Conservation (phyloP, 129 eudicot genomes). For the Artemisia argyi region DNA sequence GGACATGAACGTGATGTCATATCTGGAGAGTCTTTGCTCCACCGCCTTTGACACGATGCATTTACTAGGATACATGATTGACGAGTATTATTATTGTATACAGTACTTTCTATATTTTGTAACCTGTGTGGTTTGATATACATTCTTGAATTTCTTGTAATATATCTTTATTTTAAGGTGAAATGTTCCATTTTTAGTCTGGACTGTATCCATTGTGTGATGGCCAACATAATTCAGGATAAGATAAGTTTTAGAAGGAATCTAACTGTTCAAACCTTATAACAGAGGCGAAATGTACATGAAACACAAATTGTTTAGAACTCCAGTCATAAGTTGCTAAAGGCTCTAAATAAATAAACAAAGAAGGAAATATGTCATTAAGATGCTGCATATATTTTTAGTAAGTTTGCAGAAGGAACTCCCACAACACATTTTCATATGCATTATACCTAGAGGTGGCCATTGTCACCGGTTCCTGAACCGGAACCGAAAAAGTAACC, state of each 20-base stretch:
- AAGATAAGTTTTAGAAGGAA: neutral
- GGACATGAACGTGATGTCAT: neutral
- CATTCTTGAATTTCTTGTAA: slow-evolving; percentile 11
- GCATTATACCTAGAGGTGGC: too few species aligned
- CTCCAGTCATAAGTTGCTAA: neutral
- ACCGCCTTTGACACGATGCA: neutral
- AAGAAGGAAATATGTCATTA: too few species aligned
- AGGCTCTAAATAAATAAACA: neutral
- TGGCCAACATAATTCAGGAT: neutral
- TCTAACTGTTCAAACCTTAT: neutral
- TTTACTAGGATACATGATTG: slow-evolving; percentile 8
- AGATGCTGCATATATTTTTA: too few species aligned
- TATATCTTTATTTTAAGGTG: neutral
- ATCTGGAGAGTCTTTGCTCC: neutral
- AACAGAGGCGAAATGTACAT: neutral
- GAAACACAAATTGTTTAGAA: neutral
- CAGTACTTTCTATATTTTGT: too few species aligned
- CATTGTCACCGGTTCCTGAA: too few species aligned
- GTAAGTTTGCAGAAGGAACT: too few species aligned
- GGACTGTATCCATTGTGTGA: too few species aligned
- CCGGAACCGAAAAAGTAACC: too few species aligned
- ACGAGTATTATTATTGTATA: slow-evolving; percentile 8
- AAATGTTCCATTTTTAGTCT: too few species aligned
- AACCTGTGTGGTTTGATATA: neutral
- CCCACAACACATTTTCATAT: too few species aligned